phyloP scores from a whole-genome alignment of 2,329 filamentous ascomycete species.

The Trichoderma asperellum region DNA sequence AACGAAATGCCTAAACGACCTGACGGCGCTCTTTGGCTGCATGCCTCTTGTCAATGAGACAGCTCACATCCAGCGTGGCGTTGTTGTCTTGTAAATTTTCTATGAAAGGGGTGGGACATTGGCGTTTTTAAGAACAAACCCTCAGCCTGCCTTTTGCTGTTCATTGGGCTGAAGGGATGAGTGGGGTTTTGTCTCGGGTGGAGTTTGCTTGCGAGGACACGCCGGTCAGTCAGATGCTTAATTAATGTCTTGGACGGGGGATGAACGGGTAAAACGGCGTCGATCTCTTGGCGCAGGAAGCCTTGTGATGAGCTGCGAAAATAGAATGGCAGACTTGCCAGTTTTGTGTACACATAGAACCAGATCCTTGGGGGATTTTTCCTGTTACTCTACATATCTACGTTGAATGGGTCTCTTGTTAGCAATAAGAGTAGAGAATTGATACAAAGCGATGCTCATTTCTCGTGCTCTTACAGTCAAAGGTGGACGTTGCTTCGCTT shows the following conservation, averaged over 20 bases:
- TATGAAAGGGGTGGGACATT: not conserved
- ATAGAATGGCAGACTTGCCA: constrained; percentile 11
- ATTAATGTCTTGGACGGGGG: constrained; percentile 16
- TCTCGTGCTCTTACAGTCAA: not conserved
- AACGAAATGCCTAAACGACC: constrained; percentile 44
- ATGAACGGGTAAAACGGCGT: constrained; percentile 21
- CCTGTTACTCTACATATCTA: constrained; percentile 3
- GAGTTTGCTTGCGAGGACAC: constrained; percentile 5
- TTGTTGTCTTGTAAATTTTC: constrained; percentile 35
- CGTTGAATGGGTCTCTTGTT: not conserved
- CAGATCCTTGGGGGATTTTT: not conserved
- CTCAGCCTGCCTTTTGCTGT: constrained; percentile 1
- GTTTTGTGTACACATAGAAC: constrained; percentile 3
- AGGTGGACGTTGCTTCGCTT: not conserved
- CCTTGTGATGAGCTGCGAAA: constrained; percentile 8
- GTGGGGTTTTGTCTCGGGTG: not conserved
- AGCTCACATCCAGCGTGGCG: constrained; percentile 42
- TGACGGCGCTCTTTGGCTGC: constrained; percentile 41
- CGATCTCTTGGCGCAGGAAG: constrained; percentile 14
- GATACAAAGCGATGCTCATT: not conserved
- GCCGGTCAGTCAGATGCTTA: constrained; percentile 19
- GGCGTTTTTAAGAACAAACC: constrained; percentile 10
- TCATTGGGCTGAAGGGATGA: not conserved
- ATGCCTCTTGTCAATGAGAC: constrained; percentile 43
- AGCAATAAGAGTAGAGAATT: not conserved